phyloP scores from a whole-genome alignment of 1,284 basidiomycete genomes.

The Amylostereum areolatum region DNA sequence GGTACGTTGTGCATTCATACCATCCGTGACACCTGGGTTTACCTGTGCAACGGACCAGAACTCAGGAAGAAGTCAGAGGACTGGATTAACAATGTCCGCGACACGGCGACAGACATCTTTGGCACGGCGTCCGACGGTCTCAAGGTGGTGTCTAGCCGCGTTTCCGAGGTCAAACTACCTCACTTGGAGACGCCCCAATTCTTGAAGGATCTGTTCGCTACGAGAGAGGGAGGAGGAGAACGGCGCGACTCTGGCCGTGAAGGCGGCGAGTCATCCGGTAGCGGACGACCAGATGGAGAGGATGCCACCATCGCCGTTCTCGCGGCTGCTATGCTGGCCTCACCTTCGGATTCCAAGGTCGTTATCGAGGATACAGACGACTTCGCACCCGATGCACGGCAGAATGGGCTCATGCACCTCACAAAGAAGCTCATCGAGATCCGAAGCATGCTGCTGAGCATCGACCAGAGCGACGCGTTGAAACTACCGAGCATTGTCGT shows the following conservation, averaged over 20 bases:
- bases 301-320: slow-evolving; percentile 62
- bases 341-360: slow-evolving; percentile 55
- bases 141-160: slow-evolving; percentile 49
- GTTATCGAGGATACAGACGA: slow-evolving; percentile 28
- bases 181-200: slow-evolving; percentile 67
- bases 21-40: background rate
- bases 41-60: slow-evolving; percentile 36
- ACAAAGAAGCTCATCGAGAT: slow-evolving; percentile 97
- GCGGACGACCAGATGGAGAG: slow-evolving; percentile 44
- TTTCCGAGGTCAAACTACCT: slow-evolving; percentile 62
- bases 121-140: slow-evolving; percentile 62
- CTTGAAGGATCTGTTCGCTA: slow-evolving; percentile 60
- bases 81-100: slow-evolving; percentile 63
- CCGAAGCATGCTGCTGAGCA: slow-evolving; percentile 85
- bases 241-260: slow-evolving; percentile 19
- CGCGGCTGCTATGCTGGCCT: slow-evolving; percentile 67
- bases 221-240: slow-evolving; percentile 26
- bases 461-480: slow-evolving; percentile 92
- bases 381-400: slow-evolving; percentile 31
- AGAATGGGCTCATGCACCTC: slow-evolving; percentile 83
- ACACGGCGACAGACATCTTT: slow-evolving; percentile 60
- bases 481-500: slow-evolving; percentile 97
- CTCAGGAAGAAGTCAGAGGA: slow-evolving; percentile 60
- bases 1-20: slow-evolving; percentile 43
- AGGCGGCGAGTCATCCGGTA: slow-evolving; percentile 16